Base-by-base conservation (phyloP, 208 protist genomes). In the Acanthamoeba sp. region DNA sequence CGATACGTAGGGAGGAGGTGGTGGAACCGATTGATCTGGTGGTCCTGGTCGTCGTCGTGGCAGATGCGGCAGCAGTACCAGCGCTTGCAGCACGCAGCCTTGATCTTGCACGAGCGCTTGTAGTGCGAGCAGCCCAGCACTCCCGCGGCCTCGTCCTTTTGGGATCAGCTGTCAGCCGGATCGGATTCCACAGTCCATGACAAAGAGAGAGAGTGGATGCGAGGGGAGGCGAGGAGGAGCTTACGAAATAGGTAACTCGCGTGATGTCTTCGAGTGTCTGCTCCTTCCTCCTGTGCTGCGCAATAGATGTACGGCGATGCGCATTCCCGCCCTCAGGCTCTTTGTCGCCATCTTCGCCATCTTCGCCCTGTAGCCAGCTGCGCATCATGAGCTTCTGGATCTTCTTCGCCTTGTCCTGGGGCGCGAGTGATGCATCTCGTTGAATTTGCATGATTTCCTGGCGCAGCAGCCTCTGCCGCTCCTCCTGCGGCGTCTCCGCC, bases 21-120 rank as follows among this genome's bases (percentile, higher is more conserved):
- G 50, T 78, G 29, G 29, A 20, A 94, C 71, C 95, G 62, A 87
- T 95, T 62, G 45, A 96, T 96, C 29, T 36, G 29, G 34, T 96
- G 95, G 64, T 96, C 95, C 40, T 40, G 36, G 34, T 52, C 64
- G 20, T 94, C 94, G 29, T 96, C 95, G 48, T 96, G 95, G 55
- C 95, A 96, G 48, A 96, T 24, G 7, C 95, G 87, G 36, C 95
- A 96, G n/a, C 57, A 32, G 78, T 87, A 95, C n/a, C 94, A 95
- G n/a, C 80, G 62, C 36, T 95, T 78, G 82, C 95, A 96, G 73
- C 95, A 95, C 20, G 40, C 84, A 18, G 94, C 87, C 27, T 84
- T 62, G 20, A 96, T 88, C 32, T 94, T 96, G 34, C 78, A 94
- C 52, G 38, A 73, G 12, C 94, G 38, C 34, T 85, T 52, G 48